phyloP scores from a whole-genome alignment of 2,329 filamentous ascomycete species.

The Microcyclospora tardicrescens region DNA sequence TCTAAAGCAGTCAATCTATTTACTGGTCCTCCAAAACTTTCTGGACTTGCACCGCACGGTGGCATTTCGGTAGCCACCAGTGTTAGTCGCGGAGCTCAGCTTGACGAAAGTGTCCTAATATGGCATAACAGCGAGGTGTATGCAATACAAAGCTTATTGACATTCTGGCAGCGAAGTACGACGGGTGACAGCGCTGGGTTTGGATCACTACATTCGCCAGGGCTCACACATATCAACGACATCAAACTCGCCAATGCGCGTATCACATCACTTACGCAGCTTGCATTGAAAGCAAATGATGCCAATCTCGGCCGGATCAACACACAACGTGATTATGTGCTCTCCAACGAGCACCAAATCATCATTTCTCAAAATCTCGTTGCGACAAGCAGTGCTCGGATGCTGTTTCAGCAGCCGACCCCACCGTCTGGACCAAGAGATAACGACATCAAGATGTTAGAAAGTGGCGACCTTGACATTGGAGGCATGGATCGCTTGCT shows the following conservation, averaged over 20 bases:
- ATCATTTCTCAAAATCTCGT: constrained; percentile 28
- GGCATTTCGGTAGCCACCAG: constrained; percentile 29
- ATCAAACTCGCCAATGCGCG: constrained; percentile 29
- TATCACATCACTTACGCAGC: constrained; percentile 32
- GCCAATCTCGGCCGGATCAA: constrained; percentile 30
- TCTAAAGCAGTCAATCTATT: constrained; percentile 34
- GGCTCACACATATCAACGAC: constrained; percentile 29
- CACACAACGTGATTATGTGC: constrained; percentile 30
- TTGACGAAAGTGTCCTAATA: constrained; percentile 34
- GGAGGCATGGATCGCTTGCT: constrained; percentile 37
- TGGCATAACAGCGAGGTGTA: constrained; percentile 35
- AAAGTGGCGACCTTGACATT: constrained; percentile 33
- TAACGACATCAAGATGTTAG: constrained; percentile 31
- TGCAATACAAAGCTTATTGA: constrained; percentile 31
- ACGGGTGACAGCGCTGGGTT: constrained; percentile 16
- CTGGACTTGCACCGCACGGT: constrained; percentile 23
- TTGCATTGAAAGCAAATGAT: constrained; percentile 19
- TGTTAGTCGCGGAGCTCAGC: constrained; percentile 18
- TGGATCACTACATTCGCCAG: constrained; percentile 29
- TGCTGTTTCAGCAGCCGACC: constrained; percentile 17
- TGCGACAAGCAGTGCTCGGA: constrained; percentile 18
- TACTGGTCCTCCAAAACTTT: constrained; percentile 24
- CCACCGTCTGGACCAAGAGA: not conserved
- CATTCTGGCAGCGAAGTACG: constrained; percentile 32
- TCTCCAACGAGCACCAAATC: constrained; percentile 32